These are phyloP conservation scores for Ascoidea asiatica DNA, from an alignment of 805 yeast species.

Conservation along the genomic window DNA sequence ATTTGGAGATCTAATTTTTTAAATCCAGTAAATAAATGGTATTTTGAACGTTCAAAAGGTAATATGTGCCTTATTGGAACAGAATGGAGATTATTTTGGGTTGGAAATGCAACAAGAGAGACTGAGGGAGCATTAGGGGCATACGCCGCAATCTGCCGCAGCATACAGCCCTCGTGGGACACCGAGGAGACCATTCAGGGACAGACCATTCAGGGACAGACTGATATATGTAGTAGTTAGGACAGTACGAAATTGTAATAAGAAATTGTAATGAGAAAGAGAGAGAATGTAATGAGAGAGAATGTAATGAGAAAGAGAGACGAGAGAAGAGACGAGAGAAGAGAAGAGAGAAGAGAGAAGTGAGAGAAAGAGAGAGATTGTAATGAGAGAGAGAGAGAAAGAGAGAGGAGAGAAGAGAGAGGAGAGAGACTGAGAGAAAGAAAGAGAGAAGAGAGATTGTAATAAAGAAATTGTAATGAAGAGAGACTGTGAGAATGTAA, in stretches of 20 bases:
- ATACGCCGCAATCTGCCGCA: constrained; percentile 5
- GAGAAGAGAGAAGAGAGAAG: background rate
- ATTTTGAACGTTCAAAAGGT: constrained; percentile 81
- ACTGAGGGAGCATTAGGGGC: background rate
- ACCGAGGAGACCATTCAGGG: background rate
- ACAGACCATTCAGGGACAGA: background rate
- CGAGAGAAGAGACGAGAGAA: background rate
- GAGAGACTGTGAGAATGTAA: background rate
- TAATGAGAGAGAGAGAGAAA: background rate
- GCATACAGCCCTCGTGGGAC: constrained; percentile 8
- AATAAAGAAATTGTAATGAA: background rate
- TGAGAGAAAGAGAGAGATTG: background rate
- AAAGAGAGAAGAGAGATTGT: background rate
- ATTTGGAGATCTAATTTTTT: constrained; percentile 81
- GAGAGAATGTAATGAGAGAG: background rate
- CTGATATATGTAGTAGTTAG: background rate
- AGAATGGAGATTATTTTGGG: constrained; percentile 11
- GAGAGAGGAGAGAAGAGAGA: background rate
- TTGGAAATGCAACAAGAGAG: constrained; percentile 6
- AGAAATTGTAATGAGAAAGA: background rate
- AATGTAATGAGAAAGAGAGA: background rate
- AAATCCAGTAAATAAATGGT: constrained; percentile 96
- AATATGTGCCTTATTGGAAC: constrained; percentile 22
- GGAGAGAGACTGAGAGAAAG: background rate
- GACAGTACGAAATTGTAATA: background rate